Base-by-base conservation (phyloP, 345 rosid species). In the Turnera subulata region DNA sequence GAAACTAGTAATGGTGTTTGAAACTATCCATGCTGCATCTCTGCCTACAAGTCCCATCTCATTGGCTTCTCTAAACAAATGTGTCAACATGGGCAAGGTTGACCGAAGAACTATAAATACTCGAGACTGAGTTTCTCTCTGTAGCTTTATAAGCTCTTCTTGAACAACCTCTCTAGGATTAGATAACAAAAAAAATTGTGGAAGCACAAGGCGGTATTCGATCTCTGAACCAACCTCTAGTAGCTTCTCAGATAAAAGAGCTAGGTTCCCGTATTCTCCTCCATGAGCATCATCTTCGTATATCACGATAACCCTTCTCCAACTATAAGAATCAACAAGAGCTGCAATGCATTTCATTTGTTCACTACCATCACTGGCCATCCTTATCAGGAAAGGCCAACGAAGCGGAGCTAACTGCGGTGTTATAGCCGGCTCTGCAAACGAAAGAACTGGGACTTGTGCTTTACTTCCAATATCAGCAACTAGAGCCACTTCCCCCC, bases 401-500 rank as follows among this genome's bases (percentile, higher is more conserved):
- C 80, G 82, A n/a, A 26, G 11, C n/a, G 11, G 26, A 15, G 12
- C 43, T 8, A 38, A 54, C n/a, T 70, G 73, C 0, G 77, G 74
- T 24, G 63, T 43, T 15, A 48, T 40, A 25, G 57, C 58, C 11
- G 78, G 68, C 53, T 68, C 59, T 42, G 80, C 64, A 12, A 79
- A 62, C 0, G 90, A 71, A 17, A 84, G 53, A 38, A 81, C 65
- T 0, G 83, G 84, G 46, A 79, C 58, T 48, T 61, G 74, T 56
- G 64, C 62, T 49, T 20, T 43, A 49, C 54, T 59, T 51, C 74
- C 80, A 8, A 75, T 33, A 13, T 71, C 75, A 7, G 76, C 77
- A 44, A 77, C 83, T 46, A 77, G 16, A 49, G 67, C 57, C 38
- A 83, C 70, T 55, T 70, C 84, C 48, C 66, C 73, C 84, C 86